These are phyloP conservation scores for Blastobotrys americana DNA, from an alignment of 805 yeast genomes.

Conservation along the genomic window DNA sequence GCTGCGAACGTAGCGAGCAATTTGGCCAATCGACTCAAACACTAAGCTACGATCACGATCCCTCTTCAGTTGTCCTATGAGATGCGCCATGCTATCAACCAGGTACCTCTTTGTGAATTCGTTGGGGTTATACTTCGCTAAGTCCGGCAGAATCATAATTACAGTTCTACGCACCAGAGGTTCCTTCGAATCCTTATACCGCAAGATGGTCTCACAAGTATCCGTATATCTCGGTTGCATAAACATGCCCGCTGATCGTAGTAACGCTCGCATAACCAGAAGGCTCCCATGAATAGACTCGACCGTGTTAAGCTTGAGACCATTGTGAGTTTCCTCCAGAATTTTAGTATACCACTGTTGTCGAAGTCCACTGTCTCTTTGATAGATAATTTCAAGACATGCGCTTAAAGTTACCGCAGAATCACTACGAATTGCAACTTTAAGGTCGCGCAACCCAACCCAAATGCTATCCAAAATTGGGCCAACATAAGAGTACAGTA, in stretches of 20 bases:
- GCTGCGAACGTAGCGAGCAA: slow-evolving; percentile 68
- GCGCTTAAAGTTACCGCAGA: slow-evolving; percentile 74
- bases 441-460: slow-evolving; percentile 79
- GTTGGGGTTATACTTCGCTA: slow-evolving; percentile 71
- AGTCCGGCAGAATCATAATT: slow-evolving; percentile 71
- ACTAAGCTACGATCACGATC: slow-evolving; percentile 71
- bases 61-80: slow-evolving; percentile 69
- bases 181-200: slow-evolving; percentile 71
- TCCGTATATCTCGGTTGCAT: slow-evolving; percentile 65
- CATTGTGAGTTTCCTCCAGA: slow-evolving; percentile 58
- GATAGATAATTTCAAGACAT: slow-evolving; percentile 71
- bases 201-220: slow-evolving; percentile 65
- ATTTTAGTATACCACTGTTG: slow-evolving; percentile 69
- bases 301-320: slow-evolving; percentile 43
- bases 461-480: slow-evolving; percentile 77
- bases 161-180: slow-evolving; percentile 74
- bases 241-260: slow-evolving; percentile 64
- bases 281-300: slow-evolving; percentile 86
- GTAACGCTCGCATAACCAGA: slow-evolving; percentile 71
- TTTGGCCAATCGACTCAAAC: slow-evolving; percentile 74
- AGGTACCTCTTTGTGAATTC: slow-evolving; percentile 73
- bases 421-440: slow-evolving; percentile 66
- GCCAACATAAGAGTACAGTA: slow-evolving; percentile 68
- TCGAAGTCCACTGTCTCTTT: slow-evolving; percentile 64
- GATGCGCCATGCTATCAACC: slow-evolving; percentile 70